phyloP scores from a whole-genome alignment of 1,284 basidiomycete genomes.

The Rhodotorula sp. region DNA sequence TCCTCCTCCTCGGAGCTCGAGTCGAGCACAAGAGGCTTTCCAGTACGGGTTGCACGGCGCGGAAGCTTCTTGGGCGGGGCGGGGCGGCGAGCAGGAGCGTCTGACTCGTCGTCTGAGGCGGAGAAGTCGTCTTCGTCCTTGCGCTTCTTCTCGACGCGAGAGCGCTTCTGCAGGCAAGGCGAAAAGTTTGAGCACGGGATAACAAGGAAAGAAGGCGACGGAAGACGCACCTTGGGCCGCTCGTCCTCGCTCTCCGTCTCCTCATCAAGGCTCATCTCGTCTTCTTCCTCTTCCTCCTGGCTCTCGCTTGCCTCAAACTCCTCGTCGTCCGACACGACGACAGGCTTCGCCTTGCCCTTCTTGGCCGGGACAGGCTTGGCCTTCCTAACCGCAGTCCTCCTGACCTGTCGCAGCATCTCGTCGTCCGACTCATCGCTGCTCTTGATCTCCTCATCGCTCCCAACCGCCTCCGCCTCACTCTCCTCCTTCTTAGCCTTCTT shows the following conservation, averaged over 20 bases:
- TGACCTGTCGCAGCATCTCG: neutral
- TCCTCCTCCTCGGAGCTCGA: neutral
- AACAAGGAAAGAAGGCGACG: too few species aligned
- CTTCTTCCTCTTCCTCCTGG: neutral
- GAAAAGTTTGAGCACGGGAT: neutral
- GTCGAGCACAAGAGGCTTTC: neutral
- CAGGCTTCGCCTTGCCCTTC: neutral
- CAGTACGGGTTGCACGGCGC: neutral
- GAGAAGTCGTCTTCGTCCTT: slow-evolving; percentile 9
- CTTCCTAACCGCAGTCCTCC: neutral
- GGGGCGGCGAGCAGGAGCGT: neutral
- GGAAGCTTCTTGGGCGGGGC: neutral
- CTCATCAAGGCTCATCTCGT: neutral
- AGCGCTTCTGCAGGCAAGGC: neutral
- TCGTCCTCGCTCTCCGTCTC: slow-evolving; percentile 4
- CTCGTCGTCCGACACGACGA: neutral
- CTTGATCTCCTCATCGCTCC: neutral
- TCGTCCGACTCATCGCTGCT: neutral
- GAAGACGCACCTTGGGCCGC: neutral
- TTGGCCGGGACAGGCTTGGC: neutral
- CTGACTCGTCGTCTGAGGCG: neutral
- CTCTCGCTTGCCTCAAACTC: neutral
- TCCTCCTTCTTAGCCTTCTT: slow-evolving; percentile 13
- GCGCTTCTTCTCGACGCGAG: neutral
- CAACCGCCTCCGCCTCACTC: neutral